A percentile compares a stretch with the other conserved stretches of the same genome.
Evolutionary conservation across 768 basidiomycete genomes (phyloP).

Genomic region (Chiua virens): DNA sequence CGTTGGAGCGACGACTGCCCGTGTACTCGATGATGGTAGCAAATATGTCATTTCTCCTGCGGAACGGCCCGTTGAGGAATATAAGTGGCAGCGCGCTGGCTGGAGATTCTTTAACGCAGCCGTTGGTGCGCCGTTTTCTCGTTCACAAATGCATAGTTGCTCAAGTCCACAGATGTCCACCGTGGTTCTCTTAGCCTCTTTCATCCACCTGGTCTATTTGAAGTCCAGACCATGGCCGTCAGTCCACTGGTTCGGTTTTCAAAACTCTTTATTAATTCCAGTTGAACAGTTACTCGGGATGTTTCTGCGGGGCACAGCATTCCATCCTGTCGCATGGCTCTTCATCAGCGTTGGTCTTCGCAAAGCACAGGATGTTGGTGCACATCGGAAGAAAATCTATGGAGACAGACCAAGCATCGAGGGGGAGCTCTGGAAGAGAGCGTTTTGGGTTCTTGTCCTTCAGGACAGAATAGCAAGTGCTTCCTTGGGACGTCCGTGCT

Average conservation of each 20-base stretch:
- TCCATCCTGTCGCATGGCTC: slow-evolving; percentile 53
- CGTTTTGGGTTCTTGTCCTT: slow-evolving; percentile 69
- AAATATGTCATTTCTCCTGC: slow-evolving; percentile 22
- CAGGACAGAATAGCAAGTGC: slow-evolving; percentile 59
- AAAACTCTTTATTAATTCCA: slow-evolving; percentile 4
- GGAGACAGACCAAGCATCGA: slow-evolving; percentile 46
- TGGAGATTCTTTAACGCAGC: slow-evolving; percentile 60
- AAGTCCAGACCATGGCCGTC: slow-evolving; percentile 58
- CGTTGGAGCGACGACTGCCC: slow-evolving; percentile 62
- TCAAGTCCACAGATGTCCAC: slow-evolving; percentile 45
- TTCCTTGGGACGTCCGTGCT: slow-evolving; percentile 54
- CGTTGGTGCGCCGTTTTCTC: slow-evolving; percentile 39
- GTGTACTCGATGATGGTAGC: slow-evolving; percentile 46
- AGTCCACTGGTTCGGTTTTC: slow-evolving; percentile 22
- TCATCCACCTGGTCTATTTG: slow-evolving; percentile 58
- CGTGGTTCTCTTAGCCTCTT: slow-evolving; percentile 49
- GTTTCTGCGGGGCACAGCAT: slow-evolving; percentile 52
- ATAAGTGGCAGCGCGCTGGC: slow-evolving; percentile 55
- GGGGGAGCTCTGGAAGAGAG: slow-evolving; percentile 76
- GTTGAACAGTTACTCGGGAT: slow-evolving; percentile 47
- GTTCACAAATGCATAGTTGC: neutral
- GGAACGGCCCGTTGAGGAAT: slow-evolving; percentile 26
- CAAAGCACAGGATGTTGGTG: slow-evolving; percentile 75
- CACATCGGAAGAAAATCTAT: slow-evolving; percentile 66
- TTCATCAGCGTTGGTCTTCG: slow-evolving; percentile 52